These are phyloP conservation scores for Salvia miltiorrhiza DNA, from an alignment of 257 asterid species.

Conservation along the genomic window DNA sequence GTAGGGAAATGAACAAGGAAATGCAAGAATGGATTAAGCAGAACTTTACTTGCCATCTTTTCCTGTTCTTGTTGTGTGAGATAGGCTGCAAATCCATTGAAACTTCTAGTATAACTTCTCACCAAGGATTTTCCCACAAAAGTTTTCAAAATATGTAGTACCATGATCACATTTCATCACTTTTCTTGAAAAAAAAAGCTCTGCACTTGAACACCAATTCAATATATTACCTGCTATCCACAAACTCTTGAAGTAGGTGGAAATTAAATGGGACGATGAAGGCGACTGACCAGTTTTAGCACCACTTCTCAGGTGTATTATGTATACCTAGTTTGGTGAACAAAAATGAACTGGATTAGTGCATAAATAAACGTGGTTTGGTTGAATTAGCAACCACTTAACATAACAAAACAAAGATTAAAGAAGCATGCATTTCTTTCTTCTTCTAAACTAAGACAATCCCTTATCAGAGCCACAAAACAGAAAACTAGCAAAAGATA, in stretches of 20 bases:
- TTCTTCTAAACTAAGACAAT: neutral
- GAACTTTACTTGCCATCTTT: constrained; percentile 29
- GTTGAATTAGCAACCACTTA: neutral
- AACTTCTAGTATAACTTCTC: constrained; percentile 39
- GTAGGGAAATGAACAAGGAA: too few species aligned
- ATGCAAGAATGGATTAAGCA: constrained; percentile 22
- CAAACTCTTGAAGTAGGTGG: constrained; percentile 27
- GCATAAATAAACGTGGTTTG: neutral
- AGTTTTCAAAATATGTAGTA: neutral
- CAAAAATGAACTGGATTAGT: neutral
- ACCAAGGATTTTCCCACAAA: constrained; percentile 10
- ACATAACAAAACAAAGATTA: neutral
- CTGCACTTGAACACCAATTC: neutral
- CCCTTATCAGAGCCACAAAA: neutral
- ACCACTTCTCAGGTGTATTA: constrained; percentile 33
- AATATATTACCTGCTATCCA: constrained; percentile 26
- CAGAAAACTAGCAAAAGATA: neutral
- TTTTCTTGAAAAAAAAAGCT: too few species aligned
- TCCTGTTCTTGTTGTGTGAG: constrained; percentile 32
- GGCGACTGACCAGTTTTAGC: too few species aligned
- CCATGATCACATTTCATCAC: neutral
- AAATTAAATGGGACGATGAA: constrained; percentile 6
- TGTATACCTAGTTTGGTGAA: constrained; percentile 22
- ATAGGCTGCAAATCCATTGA: constrained; percentile 38
- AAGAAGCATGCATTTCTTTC: neutral